These are phyloP conservation scores for Pisolithus orientalis DNA, from an alignment of 768 basidiomycete genomes.

Conservation along the genomic window DNA sequence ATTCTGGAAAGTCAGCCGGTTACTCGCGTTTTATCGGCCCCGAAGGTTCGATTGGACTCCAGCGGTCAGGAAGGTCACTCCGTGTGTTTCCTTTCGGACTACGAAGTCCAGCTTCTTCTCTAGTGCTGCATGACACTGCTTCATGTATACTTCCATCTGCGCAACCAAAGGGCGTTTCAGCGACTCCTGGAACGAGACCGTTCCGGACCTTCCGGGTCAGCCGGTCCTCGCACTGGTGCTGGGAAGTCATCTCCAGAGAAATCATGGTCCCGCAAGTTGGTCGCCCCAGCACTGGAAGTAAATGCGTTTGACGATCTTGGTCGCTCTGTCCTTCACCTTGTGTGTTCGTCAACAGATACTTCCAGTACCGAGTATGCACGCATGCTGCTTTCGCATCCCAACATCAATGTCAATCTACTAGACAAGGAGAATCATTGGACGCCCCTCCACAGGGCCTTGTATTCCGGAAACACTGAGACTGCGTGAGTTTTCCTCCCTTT, in stretches of 20 bases:
- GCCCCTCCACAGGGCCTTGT: slow-evolving; percentile 81
- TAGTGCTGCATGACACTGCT: slow-evolving; percentile 65
- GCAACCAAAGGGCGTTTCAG: slow-evolving; percentile 72
- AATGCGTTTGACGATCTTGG: slow-evolving; percentile 71
- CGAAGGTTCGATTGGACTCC: slow-evolving; percentile 11
- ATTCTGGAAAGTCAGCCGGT: neutral
- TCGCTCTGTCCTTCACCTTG: slow-evolving; percentile 76
- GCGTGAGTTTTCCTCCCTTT: slow-evolving; percentile 41
- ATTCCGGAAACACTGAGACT: slow-evolving; percentile 66
- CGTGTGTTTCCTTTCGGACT: slow-evolving; percentile 17
- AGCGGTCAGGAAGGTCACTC: slow-evolving; percentile 19
- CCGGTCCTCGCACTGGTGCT: slow-evolving; percentile 35
- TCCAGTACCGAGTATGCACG: slow-evolving; percentile 71
- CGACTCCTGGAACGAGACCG: slow-evolving; percentile 54
- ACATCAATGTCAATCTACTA: slow-evolving; percentile 69
- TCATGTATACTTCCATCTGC: slow-evolving; percentile 67
- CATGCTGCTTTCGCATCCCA: slow-evolving; percentile 67
- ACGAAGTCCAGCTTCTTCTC: slow-evolving; percentile 7
- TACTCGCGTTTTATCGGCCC: slow-evolving; percentile 3
- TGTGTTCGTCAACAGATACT: slow-evolving; percentile 56
- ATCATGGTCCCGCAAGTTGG: slow-evolving; percentile 50
- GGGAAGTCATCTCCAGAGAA: slow-evolving; percentile 29
- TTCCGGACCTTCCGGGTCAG: slow-evolving; percentile 27
- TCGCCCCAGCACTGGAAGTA: slow-evolving; percentile 42
- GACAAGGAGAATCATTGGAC: slow-evolving; percentile 91